These are phyloP conservation scores for Euphorbia tirucalli DNA, from an alignment of 345 rosid species.

Conservation along the genomic window DNA sequence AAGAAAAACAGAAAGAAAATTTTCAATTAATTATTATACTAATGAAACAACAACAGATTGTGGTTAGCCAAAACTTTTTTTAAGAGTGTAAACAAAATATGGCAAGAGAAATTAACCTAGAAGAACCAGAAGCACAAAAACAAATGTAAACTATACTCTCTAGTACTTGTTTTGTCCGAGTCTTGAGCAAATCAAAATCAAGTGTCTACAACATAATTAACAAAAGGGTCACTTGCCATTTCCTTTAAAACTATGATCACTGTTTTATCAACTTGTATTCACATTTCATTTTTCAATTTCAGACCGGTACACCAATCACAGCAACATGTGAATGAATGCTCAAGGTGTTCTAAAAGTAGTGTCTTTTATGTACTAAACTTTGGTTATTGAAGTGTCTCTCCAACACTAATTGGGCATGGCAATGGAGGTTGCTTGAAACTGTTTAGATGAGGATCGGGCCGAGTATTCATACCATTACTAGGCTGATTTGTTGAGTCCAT, in stretches of 20 bases:
- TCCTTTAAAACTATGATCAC: constrained; percentile 7
- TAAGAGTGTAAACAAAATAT: constrained; percentile 8
- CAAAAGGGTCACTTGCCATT: background rate
- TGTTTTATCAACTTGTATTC: constrained; percentile 17
- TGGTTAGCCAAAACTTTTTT: background rate
- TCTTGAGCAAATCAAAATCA: background rate
- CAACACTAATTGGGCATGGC: constrained; percentile 22
- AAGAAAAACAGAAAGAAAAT: too few species aligned
- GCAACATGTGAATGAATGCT: constrained; percentile 13
- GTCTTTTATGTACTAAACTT: background rate
- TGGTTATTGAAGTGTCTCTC: constrained; percentile 13
- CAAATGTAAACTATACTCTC: background rate
- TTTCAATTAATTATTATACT: constrained; percentile 1
- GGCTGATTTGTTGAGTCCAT: constrained; percentile 33
- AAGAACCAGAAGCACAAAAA: background rate
- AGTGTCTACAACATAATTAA: background rate
- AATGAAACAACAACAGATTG: background rate
- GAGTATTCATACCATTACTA: constrained; percentile 21
- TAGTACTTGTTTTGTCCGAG: constrained; percentile 4
- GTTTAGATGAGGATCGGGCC: constrained; percentile 25
- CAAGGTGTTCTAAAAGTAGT: constrained; percentile 15
- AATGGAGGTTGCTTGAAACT: constrained; percentile 32
- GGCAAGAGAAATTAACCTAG: constrained; percentile 10
- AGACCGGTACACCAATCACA: constrained; percentile 20
- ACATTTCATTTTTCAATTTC: constrained; percentile 8